Base-by-base conservation (phyloP, 106 monocot genomes). In the Dendrobium nobile region DNA sequence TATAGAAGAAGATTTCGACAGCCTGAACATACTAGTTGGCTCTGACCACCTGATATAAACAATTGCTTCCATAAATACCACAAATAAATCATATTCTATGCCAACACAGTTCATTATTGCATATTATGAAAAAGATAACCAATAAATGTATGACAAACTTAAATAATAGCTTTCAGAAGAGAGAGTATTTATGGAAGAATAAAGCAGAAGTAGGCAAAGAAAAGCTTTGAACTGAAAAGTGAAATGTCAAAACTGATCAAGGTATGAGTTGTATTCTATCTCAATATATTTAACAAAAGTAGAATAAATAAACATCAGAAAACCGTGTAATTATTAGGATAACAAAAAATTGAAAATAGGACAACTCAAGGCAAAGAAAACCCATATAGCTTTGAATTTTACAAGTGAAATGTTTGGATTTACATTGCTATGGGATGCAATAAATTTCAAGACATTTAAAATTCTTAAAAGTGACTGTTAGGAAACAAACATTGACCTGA, bases 21-120 rank as follows among this genome's bases (percentile, higher is more conserved):
- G 4, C 95, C 95, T n/a, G 92, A 90, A 61, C 95, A 95, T 13
- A 95, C 95, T 40, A 95, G 90, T 74, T 95, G 95, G 77, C 89
- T 92, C 80, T 95, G 95, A 16, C 79, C 87, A 77, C 95, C 95
- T 91, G 79, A 79, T 8, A 51, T 31, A 40, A 2, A 41, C 27
- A 33, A 19, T 41, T 47, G 2, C 13, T 40, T 24, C 26, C 37
- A 16, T 77, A 40, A 41, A 70, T 70, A 10, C 7, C 28, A 77
- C 45, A 22, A 59, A 40, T 7, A 78, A 15, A 76, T 54, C 44
- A 76, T 43, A n/a, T 5, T 26, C 47, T 17, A 42, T 41, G 18
- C 64, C 65, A 6, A 61, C 9, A 65, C 26, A 65, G 64, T 65
- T 26, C 64, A 65, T 8, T 26, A 24, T 65, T 65, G 64, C 26